A percentile compares a stretch with the other conserved stretches of the same genome.
Evolutionary conservation across 2,329 filamentous ascomycete genomes (phyloP).

Genomic region (Clonostachys sp.): DNA sequence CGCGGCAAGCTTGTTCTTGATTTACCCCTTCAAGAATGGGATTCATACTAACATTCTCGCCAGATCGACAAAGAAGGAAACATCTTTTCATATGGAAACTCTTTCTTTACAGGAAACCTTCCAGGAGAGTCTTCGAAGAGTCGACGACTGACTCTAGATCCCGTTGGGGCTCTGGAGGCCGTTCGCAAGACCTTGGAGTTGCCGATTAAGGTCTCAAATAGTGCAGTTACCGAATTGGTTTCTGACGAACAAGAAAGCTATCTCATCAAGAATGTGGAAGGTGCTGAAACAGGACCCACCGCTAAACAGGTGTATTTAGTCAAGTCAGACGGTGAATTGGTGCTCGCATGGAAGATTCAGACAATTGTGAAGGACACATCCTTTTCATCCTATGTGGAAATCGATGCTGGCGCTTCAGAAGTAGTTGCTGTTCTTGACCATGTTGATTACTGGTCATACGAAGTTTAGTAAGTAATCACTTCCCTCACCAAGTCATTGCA

Average conservation of each 20-base stretch:
- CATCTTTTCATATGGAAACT: conserved; percentile 49
- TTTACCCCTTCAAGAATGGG: not conserved
- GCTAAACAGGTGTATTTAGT: conserved; percentile 46
- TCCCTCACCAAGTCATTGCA: not conserved
- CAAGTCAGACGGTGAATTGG: conserved; percentile 34
- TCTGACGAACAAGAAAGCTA: conserved; percentile 7
- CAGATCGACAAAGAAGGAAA: conserved; percentile 41
- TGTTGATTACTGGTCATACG: conserved; percentile 39
- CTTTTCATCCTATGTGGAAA: conserved; percentile 47
- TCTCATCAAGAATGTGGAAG: conserved; percentile 37
- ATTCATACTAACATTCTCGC: not conserved
- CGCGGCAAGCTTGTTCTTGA: conserved; percentile 10
- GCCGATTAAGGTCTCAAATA: conserved; percentile 6
- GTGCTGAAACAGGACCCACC: conserved; percentile 39
- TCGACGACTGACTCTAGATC: conserved; percentile 26
- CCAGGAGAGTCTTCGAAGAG: conserved; percentile 18
- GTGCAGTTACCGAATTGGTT: not conserved
- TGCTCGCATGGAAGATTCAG: conserved; percentile 46
- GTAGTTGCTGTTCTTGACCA: conserved; percentile 48
- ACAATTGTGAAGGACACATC: conserved; percentile 47
- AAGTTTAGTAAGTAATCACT: conserved; percentile 45
- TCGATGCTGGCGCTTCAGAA: conserved; percentile 31
- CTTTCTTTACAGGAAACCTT: conserved; percentile 20
- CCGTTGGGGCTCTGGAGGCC: conserved; percentile 28
- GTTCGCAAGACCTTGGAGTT: conserved; percentile 12